Conservation (phyloP, 106 monocot species). For the Dendrobium officinale region DNA sequence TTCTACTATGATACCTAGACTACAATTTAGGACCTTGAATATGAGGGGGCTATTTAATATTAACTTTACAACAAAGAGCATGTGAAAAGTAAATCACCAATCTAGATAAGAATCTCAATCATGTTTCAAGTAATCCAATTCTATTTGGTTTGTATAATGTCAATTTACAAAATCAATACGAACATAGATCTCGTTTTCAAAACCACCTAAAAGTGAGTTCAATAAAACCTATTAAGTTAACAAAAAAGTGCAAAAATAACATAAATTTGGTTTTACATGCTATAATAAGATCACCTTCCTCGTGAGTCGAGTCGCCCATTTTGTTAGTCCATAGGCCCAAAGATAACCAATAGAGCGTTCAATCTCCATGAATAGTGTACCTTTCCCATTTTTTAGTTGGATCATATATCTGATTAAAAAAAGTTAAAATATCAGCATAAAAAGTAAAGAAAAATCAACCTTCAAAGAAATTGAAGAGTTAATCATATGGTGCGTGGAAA, state of each 20-base stretch:
- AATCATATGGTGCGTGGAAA: neutral
- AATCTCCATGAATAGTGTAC: slow-evolving; percentile 95
- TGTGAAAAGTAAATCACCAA: too few species aligned
- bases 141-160: too few species aligned
- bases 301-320: neutral
- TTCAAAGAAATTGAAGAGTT: neutral
- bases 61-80: too few species aligned
- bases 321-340: neutral
- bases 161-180: too few species aligned
- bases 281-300: neutral
- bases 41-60: too few species aligned
- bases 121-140: too few species aligned
- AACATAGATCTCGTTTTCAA: too few species aligned
- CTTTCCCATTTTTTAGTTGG: slow-evolving; percentile 96
- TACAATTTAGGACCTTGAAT: too few species aligned
- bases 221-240: too few species aligned
- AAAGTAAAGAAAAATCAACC: neutral
- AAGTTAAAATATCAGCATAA: neutral
- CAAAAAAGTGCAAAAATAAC: neutral
- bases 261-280: neutral
- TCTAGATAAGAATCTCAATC: too few species aligned
- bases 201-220: too few species aligned
- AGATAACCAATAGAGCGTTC: neutral
- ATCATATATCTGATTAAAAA: slow-evolving; percentile 81
- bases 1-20: too few species aligned